Conservation (phyloP, 2,329 filamentous ascomycete species). For the Bipolaris sorokiniana region DNA sequence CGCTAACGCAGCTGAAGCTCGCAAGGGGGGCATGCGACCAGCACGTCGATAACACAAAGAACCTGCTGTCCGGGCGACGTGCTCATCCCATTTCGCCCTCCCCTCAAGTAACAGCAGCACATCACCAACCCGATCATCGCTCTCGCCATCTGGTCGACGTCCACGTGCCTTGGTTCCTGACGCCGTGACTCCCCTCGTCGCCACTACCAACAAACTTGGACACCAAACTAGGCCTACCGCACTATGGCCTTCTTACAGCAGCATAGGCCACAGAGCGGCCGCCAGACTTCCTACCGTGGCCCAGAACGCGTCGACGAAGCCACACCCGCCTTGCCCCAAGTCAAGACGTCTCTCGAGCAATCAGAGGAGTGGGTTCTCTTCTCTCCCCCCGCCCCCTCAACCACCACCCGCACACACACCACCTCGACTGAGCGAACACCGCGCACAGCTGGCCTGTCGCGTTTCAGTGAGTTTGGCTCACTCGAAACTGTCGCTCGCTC, state of each 20-base stretch:
- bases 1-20: conserved; percentile 21
- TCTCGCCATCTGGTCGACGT: conserved; percentile 16
- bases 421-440: conserved; percentile 68
- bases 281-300: conserved; percentile 44
- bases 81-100: not conserved
- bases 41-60: conserved; percentile 19
- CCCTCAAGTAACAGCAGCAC: not conserved
- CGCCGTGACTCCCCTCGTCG: conserved; percentile 21
- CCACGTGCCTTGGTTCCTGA: conserved; percentile 26
- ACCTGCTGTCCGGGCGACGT: conserved; percentile 14
- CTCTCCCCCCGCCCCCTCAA: conserved; percentile 66
- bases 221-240: conserved; percentile 12
- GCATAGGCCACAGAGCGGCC: conserved; percentile 44
- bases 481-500: conserved; percentile 72
- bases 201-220: conserved; percentile 17
- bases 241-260: conserved; percentile 51
- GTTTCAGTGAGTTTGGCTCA: conserved; percentile 80
- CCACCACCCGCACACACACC: conserved; percentile 72
- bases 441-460: conserved; percentile 73
- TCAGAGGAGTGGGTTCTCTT: conserved; percentile 97
- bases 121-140: conserved; percentile 2
- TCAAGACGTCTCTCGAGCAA: conserved; percentile 64
- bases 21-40: conserved; percentile 30
- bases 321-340: conserved; percentile 45
- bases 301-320: conserved; percentile 33